phyloP scores from a whole-genome alignment of 2,329 filamentous ascomycete species.

The Fusarium circinatum region DNA sequence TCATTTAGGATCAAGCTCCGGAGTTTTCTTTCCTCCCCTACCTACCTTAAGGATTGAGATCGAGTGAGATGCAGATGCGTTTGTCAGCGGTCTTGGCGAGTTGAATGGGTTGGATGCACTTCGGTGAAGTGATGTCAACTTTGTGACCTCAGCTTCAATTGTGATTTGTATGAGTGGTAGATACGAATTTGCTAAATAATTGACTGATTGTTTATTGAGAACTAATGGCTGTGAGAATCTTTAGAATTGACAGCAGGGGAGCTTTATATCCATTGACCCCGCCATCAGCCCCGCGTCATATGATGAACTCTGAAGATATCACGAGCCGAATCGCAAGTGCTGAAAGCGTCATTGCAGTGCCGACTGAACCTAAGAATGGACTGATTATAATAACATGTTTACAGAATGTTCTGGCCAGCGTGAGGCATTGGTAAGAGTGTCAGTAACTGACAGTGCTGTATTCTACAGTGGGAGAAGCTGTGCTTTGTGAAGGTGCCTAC shows the following conservation, averaged over 20 bases:
- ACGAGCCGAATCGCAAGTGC: background rate
- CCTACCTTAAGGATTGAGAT: background rate
- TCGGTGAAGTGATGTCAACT: constrained; percentile 6
- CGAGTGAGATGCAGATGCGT: background rate
- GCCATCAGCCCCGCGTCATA: constrained; percentile 42
- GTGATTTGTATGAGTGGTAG: no score
- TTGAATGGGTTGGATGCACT: constrained; percentile 9
- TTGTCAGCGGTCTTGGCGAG: constrained; percentile 15
- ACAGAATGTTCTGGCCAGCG: background rate
- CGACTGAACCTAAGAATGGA: constrained; percentile 1
- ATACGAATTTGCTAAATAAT: no score
- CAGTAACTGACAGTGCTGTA: background rate
- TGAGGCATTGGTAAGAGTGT: background rate
- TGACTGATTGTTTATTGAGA: no score
- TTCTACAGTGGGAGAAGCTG: background rate
- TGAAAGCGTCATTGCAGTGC: background rate
- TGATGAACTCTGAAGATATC: constrained; percentile 21
- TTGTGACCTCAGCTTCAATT: background rate
- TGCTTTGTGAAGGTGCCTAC: background rate
- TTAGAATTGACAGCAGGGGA: background rate
- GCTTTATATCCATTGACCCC: constrained; percentile 26
- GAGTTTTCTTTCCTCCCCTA: background rate
- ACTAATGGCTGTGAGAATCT: background rate
- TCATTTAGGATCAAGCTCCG: background rate
- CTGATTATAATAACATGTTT: background rate